A percentile compares a stretch with the other conserved stretches of the same genome.
Evolutionary conservation across 345 rosid species (phyloP).

Genomic region (Rhizophora mangle): DNA sequence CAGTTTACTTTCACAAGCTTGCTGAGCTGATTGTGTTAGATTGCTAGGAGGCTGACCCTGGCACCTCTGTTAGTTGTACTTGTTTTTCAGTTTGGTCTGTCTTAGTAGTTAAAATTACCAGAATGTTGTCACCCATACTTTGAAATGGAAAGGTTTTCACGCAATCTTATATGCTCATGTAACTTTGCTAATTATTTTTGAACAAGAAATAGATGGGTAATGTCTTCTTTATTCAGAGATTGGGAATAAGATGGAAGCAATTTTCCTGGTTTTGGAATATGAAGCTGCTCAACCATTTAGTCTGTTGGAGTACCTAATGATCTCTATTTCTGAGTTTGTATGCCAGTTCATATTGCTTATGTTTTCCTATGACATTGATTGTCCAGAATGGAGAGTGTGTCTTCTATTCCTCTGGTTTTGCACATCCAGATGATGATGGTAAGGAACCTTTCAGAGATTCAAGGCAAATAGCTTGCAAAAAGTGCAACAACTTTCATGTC

Average conservation of each 20-base stretch:
- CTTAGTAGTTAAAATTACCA: not conserved
- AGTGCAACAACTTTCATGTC: slow-evolving; percentile 66
- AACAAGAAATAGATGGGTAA: not conserved
- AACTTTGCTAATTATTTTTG: not conserved
- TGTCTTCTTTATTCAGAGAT: not conserved
- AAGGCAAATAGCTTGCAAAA: slow-evolving; percentile 89
- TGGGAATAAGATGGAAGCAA: not conserved
- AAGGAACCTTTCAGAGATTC: slow-evolving; percentile 71
- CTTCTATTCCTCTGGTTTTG: slow-evolving; percentile 59
- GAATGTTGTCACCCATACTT: not conserved
- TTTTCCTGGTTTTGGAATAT: not conserved
- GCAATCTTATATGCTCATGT: not conserved
- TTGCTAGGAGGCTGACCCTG: not conserved
- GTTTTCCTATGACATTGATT: slow-evolving; percentile 26
- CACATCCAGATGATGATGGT: slow-evolving; percentile 53
- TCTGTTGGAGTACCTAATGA: not conserved
- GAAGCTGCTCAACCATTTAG: not conserved
- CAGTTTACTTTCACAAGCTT: not conserved
- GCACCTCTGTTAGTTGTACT: not conserved
- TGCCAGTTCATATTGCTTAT: slow-evolving; percentile 14
- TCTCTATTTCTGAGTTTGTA: not conserved
- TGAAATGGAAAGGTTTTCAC: not conserved
- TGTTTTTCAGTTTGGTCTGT: not conserved
- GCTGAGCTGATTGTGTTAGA: not conserved
- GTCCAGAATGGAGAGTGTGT: slow-evolving; percentile 54